Percentiles rank a stretch among this genome's conserved stretches.
Evolutionary conservation across 2,329 filamentous ascomycete species (phyloP).

Genomic region (Acarospora socialis): DNA sequence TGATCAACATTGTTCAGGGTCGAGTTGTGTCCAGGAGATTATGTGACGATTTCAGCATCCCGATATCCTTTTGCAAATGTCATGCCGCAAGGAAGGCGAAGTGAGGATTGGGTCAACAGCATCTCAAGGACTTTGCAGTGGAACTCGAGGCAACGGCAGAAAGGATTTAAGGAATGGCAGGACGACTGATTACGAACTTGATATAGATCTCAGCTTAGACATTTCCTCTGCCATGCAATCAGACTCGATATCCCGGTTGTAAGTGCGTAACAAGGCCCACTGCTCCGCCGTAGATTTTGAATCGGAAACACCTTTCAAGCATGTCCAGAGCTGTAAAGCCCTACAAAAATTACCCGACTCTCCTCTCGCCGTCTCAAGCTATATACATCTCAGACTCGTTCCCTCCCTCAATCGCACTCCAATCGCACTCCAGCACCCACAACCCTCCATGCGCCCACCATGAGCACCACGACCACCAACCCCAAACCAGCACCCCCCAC

Average conservation of each 20-base stretch:
- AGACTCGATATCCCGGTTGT: too few relatives aligned
- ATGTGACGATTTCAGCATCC: constrained; percentile 38
- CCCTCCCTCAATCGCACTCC: constrained; percentile 17
- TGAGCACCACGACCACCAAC: constrained; percentile 13
- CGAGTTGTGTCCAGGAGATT: constrained; percentile 35
- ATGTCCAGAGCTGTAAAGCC: too few relatives aligned
- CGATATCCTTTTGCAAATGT: constrained; percentile 38
- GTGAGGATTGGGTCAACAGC: constrained; percentile 36
- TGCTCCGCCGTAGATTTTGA: too few relatives aligned
- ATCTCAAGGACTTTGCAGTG: constrained; percentile 37
- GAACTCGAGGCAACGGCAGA: constrained; percentile 35
- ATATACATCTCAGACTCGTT: too few relatives aligned
- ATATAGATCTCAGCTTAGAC: background rate
- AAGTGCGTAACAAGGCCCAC: too few relatives aligned
- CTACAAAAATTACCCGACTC: too few relatives aligned
- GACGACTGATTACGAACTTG: too few relatives aligned
- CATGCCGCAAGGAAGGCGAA: constrained; percentile 28
- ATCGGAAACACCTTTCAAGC: too few relatives aligned
- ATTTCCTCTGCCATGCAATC: too few relatives aligned
- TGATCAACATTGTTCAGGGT: constrained; percentile 22
- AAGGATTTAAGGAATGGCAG: constrained; percentile 23
- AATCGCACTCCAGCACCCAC: constrained; percentile 8
- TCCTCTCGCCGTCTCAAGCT: too few relatives aligned
- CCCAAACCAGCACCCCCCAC: constrained; percentile 10
- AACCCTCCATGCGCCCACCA: constrained; percentile 12